Conservation (phyloP, 768 basidiomycete species). For the Russula sp. region DNA sequence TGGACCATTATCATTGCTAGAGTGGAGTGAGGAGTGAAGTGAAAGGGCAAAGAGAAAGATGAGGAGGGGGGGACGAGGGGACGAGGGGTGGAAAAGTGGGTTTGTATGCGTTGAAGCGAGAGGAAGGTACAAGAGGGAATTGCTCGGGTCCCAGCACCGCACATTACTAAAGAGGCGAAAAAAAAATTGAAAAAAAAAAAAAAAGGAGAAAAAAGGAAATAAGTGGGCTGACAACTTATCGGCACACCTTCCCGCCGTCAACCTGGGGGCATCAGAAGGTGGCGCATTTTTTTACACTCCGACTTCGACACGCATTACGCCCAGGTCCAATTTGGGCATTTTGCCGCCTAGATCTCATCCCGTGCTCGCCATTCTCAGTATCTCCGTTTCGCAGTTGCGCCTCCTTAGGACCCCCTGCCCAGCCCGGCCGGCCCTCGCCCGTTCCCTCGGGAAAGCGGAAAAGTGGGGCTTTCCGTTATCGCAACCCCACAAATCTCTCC, state of each 20-base stretch:
- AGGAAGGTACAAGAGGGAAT: slow-evolving; percentile 10
- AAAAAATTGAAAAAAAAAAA: neutral
- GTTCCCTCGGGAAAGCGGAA: neutral
- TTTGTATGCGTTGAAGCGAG: slow-evolving; percentile 32
- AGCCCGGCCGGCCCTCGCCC: neutral
- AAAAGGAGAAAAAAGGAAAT: neutral
- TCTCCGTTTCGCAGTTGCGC: slow-evolving; percentile 16
- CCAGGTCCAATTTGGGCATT: slow-evolving; percentile 5
- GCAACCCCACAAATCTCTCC: slow-evolving; percentile 15
- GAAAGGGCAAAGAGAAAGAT: slow-evolving; percentile 25
- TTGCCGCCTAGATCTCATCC: slow-evolving; percentile 19
- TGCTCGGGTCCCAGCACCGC: neutral
- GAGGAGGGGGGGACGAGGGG: neutral
- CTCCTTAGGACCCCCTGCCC: slow-evolving; percentile 4
- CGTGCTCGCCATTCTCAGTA: slow-evolving; percentile 16
- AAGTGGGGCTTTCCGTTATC: slow-evolving; percentile 22
- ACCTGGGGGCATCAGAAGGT: slow-evolving; percentile 26
- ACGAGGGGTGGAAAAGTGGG: neutral
- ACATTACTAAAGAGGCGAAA: slow-evolving; percentile 10
- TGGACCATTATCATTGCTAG: slow-evolving; percentile 44
- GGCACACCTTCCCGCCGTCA: slow-evolving; percentile 10
- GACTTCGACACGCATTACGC: slow-evolving; percentile 19
- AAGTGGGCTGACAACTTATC: slow-evolving; percentile 24
- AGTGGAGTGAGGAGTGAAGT: neutral
- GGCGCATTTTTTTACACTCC: slow-evolving; percentile 27